Conservation (phyloP, 2,329 filamentous ascomycete species). For the Thielaviopsis musarum region DNA sequence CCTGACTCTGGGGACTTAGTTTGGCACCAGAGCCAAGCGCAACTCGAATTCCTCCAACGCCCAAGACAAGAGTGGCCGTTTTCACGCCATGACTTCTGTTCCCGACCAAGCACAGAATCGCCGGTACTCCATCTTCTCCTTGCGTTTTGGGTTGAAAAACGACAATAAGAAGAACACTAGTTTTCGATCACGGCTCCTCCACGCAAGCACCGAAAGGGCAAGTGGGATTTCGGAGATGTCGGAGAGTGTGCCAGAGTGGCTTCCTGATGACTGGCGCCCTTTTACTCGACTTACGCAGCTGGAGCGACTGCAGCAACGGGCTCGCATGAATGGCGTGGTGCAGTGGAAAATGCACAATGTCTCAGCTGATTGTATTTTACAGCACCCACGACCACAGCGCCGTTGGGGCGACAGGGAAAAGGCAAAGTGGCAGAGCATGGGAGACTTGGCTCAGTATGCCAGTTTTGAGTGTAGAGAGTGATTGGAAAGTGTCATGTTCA, state of each 20-base stretch:
- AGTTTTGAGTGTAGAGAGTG: not conserved
- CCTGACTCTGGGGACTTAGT: constrained; percentile 7
- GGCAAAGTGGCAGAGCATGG: constrained; percentile 5
- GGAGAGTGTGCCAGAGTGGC: not conserved
- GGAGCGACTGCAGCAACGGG: constrained; percentile 1
- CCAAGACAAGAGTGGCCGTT: not conserved
- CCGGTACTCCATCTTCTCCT: not conserved
- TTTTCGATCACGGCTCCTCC: not conserved
- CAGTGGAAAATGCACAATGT: not conserved
- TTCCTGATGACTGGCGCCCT: constrained; percentile 6
- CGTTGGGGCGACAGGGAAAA: not conserved
- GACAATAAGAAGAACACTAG: not conserved
- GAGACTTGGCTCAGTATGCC: not conserved
- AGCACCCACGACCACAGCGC: constrained; percentile 5
- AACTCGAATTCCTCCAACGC: not conserved
- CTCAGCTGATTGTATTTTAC: not conserved
- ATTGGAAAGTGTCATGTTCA: not conserved
- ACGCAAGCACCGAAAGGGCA: not conserved
- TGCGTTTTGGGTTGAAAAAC: not conserved
- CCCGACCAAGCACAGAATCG: not conserved
- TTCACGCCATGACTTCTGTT: not conserved
- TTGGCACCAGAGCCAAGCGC: constrained; percentile 4
- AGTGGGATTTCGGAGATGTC: not conserved
- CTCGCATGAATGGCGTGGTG: not conserved
- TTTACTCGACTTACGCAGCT: constrained; percentile 1